Evolutionary conservation across 2,329 filamentous ascomycete genomes (phyloP).

Genomic region (Zopfia rhizophila): DNA sequence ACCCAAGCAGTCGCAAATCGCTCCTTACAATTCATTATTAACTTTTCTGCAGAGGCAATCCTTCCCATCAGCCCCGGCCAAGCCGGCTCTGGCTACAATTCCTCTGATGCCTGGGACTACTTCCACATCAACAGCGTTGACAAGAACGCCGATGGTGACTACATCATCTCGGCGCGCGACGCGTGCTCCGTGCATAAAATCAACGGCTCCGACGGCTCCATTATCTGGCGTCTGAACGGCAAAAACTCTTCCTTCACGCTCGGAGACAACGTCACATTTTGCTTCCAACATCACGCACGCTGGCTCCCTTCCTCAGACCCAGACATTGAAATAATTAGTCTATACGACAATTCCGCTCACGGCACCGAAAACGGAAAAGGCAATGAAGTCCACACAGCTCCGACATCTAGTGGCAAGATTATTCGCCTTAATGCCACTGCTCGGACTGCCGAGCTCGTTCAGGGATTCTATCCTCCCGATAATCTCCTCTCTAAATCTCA

Average conservation of each 20-base stretch:
- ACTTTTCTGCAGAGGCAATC: slow-evolving; percentile 34
- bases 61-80: slow-evolving; percentile 32
- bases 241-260: slow-evolving; percentile 31
- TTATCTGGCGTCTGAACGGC: slow-evolving; percentile 50
- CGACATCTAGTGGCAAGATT: slow-evolving; percentile 33
- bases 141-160: slow-evolving; percentile 45
- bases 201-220: slow-evolving; percentile 29
- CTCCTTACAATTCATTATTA: background rate
- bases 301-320: slow-evolving; percentile 40
- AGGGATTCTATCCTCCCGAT: slow-evolving; percentile 30
- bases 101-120: slow-evolving; percentile 48
- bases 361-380: slow-evolving; percentile 49
- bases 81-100: slow-evolving; percentile 38
- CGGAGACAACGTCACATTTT: slow-evolving; percentile 29
- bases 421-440: slow-evolving; percentile 25
- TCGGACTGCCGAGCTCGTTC: slow-evolving; percentile 29
- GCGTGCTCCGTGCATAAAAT: slow-evolving; percentile 38
- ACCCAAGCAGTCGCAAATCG: slow-evolving; percentile 9
- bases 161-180: slow-evolving; percentile 41
- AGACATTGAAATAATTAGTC: slow-evolving; percentile 26
- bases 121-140: slow-evolving; percentile 55
- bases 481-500: slow-evolving; percentile 54
- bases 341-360: slow-evolving; percentile 57
- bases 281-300: slow-evolving; percentile 63
- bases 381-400: slow-evolving; percentile 50